These are phyloP conservation scores for Kwoniella sp. DNA, from an alignment of 768 basidiomycete species.

Conservation along the genomic window DNA sequence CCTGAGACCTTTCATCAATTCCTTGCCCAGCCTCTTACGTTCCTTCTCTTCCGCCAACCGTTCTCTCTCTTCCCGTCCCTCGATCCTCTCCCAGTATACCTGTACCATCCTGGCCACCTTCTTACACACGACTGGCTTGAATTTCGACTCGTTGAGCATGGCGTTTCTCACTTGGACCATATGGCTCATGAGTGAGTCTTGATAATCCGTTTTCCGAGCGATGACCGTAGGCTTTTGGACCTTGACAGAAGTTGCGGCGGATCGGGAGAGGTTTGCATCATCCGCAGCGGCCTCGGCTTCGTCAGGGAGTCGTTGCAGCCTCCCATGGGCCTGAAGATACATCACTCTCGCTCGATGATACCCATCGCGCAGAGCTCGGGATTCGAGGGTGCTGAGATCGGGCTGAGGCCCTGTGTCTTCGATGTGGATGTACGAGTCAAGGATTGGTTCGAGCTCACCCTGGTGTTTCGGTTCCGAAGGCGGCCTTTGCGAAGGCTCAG, in stretches of 20 bases:
- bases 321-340: conserved; percentile 61
- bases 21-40: conserved; percentile 69
- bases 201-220: conserved; percentile 49
- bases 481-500: conserved; percentile 69
- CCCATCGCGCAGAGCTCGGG: conserved; percentile 60
- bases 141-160: conserved; percentile 58
- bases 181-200: conserved; percentile 56
- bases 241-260: conserved; percentile 3
- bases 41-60: conserved; percentile 68
- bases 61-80: conserved; percentile 66
- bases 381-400: conserved; percentile 57
- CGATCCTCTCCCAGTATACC: conserved; percentile 73
- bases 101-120: conserved; percentile 69
- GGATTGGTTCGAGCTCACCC: conserved; percentile 63
- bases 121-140: conserved; percentile 56
- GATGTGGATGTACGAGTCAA: conserved; percentile 67
- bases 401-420: conserved; percentile 62
- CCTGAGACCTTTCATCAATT: conserved; percentile 69
- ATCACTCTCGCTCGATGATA: conserved; percentile 60
- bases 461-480: conserved; percentile 60
- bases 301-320: conserved; percentile 59
- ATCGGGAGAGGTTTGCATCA: neutral
- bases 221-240: conserved; percentile 13
- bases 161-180: conserved; percentile 52
- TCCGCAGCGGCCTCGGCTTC: conserved; percentile 28